Base-by-base conservation (phyloP, 2,329 filamentous ascomycete species). In the Fusarium sp. region DNA sequence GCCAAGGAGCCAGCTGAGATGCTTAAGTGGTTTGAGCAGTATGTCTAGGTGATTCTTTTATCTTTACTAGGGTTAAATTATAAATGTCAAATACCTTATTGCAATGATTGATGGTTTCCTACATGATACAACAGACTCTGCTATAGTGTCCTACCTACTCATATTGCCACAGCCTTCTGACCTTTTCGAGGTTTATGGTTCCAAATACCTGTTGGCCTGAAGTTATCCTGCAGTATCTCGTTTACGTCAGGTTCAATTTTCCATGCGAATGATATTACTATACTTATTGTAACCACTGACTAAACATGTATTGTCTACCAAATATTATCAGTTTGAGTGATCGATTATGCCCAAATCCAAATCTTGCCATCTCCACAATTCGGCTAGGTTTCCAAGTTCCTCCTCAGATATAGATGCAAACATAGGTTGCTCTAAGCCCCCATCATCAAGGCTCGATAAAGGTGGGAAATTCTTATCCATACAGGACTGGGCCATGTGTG, bases 181-280 rank as follows among this genome's bases (percentile, higher is more conserved):
- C 10, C 4, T 3, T 31, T 4, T 12, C 3, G 1, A 31, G 31
- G 31, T 31, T 31, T 31, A 28, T 3, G 28, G 31, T 20, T 8
- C 36, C 18, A 0, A 7, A 12, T 3, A 38, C 11, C 1, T 8
- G 0, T 38, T 38, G 1, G 10, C 10, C 10, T 20, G 0, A 7
- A 0, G 1, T 7, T 38, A 20, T 38, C 36, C 36, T 38, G 10
- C 0, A 1, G 17, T 38, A 18, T 38, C 17, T 38, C 1, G 6
- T 38, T 12, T 0, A 38, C 39, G 1, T 42, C 6, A 42, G 6
- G 22, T 13, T 2, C 6, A 5, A n/a, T n/a, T 11, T 5, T 10
- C 2, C 8, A 15, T 6, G n/a, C 10, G 6, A 42, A 42, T 42
- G 15, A 42, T 17, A 24, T 42, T 0, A n/a, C 41, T 5, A 42